Evolutionary conservation across 495 filamentous ascomycete genomes (phyloP).

Genomic region (Xylaria bambusicola): DNA sequence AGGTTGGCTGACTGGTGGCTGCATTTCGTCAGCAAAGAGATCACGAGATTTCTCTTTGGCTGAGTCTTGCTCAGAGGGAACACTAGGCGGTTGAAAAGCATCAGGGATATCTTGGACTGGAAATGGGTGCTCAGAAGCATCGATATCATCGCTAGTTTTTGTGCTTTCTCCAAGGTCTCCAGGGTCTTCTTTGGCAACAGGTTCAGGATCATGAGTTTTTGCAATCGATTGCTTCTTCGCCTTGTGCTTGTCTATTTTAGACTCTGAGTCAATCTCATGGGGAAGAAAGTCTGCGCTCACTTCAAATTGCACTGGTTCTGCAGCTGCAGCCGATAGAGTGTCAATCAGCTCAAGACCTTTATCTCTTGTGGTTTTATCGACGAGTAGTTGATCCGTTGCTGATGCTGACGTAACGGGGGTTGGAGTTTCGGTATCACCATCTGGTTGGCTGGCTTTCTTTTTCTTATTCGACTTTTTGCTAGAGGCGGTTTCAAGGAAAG

Average conservation of each 20-base stretch:
- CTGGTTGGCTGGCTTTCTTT: slow-evolving; percentile 25
- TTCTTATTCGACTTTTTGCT: slow-evolving; percentile 25
- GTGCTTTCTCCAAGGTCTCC: neutral
- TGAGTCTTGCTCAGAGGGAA: slow-evolving; percentile 9
- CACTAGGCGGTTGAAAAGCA: neutral
- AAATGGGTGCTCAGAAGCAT: neutral
- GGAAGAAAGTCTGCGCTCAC: slow-evolving; percentile 4
- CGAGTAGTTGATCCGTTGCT: slow-evolving; percentile 5
- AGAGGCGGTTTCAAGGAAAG: slow-evolving; percentile 13
- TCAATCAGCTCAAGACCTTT: slow-evolving; percentile 18
- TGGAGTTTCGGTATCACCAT: slow-evolving; percentile 15
- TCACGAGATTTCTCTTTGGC: slow-evolving; percentile 11
- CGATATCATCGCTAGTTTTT: too few species aligned
- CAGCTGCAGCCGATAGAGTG: neutral
- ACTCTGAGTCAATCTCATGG: slow-evolving; percentile 21
- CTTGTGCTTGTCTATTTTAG: slow-evolving; percentile 37
- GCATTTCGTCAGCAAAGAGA: neutral
- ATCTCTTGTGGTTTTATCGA: slow-evolving; percentile 24
- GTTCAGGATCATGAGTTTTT: slow-evolving; percentile 23
- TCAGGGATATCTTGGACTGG: neutral
- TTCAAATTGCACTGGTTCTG: neutral
- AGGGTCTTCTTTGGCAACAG: slow-evolving; percentile 12
- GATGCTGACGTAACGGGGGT: slow-evolving; percentile 22
- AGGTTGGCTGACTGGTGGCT: neutral
- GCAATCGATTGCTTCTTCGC: slow-evolving; percentile 23